phyloP scores from a whole-genome alignment of 1,284 basidiomycete species.

The Boletus coffeatus region DNA sequence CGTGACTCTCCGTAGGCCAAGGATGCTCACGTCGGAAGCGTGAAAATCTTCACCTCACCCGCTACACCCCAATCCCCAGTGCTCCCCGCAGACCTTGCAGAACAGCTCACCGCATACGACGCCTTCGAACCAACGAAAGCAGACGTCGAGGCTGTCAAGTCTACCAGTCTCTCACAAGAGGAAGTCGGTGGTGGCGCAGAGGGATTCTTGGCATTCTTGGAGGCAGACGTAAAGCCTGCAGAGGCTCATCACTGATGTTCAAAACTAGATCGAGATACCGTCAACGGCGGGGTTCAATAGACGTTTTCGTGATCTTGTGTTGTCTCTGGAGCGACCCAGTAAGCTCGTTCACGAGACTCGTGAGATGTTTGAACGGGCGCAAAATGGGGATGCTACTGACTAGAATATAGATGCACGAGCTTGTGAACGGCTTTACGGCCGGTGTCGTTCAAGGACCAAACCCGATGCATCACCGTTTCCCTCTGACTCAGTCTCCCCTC shows the following conservation, averaged over 20 bases:
- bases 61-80: constrained; percentile 62
- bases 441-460: not conserved
- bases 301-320: constrained; percentile 2
- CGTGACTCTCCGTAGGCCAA: constrained; percentile 48
- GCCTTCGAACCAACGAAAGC: constrained; percentile 64
- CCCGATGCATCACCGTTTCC: not conserved
- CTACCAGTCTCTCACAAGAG: constrained; percentile 29
- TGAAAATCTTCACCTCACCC: constrained; percentile 71
- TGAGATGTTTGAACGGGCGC: not conserved
- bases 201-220: constrained; percentile 53
- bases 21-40: constrained; percentile 74
- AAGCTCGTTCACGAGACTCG: not conserved
- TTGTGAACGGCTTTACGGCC: not conserved
- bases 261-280: constrained; percentile 6
- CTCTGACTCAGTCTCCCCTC: not conserved
- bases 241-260: constrained; percentile 45
- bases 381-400: not conserved
- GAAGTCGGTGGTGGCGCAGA: constrained; percentile 45
- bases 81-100: constrained; percentile 73
- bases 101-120: constrained; percentile 81
- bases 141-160: constrained; percentile 26
- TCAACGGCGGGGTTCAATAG: constrained; percentile 16
- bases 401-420: not conserved
- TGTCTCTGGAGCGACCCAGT: not conserved
- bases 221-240: constrained; percentile 53